Percentiles rank a stretch among this genome's conserved stretches.
These are phyloP conservation scores for Pseudozyma flocculosa DNA, from an alignment of 1,284 basidiomycete species.

Conservation along the genomic window DNA sequence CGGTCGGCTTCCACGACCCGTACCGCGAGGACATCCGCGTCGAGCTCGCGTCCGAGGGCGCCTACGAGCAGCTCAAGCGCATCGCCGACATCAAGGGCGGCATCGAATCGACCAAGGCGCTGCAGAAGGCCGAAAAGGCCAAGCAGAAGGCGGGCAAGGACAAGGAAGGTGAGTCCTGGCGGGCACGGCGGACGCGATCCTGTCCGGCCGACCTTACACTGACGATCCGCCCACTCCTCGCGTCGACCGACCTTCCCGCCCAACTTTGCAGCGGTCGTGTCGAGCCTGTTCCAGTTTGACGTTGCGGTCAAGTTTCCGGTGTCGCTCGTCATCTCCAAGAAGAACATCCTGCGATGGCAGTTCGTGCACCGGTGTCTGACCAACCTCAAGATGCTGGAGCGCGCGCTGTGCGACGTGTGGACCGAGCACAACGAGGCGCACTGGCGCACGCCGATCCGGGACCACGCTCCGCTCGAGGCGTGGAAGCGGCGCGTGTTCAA, in stretches of 20 bases:
- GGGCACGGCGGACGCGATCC: constrained; percentile 11
- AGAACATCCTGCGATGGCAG: constrained; percentile 56
- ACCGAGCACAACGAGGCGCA: constrained; percentile 37
- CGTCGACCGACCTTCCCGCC: too few species aligned
- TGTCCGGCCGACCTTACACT: too few species aligned
- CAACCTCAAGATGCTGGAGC: constrained; percentile 53
- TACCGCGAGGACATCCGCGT: constrained; percentile 55
- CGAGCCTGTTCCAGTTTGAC: constrained; percentile 54
- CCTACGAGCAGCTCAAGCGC: constrained; percentile 55
- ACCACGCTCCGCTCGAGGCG: constrained; percentile 39
- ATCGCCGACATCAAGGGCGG: constrained; percentile 57
- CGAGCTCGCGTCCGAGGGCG: constrained; percentile 50
- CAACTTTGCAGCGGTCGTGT: constrained; percentile 27
- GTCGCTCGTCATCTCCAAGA: constrained; percentile 57
- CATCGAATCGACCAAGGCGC: constrained; percentile 46
- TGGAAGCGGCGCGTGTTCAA: constrained; percentile 55
- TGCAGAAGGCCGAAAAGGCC: constrained; percentile 10
- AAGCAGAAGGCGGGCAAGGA: constrained; percentile 57
- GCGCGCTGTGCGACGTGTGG: constrained; percentile 49
- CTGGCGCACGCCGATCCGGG: constrained; percentile 24
- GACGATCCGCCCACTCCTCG: too few species aligned
- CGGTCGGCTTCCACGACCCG: constrained; percentile 52
- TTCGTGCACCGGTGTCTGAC: constrained; percentile 53
- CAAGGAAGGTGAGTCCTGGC: constrained; percentile 60
- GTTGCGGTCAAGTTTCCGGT: constrained; percentile 55